Conservation (phyloP, 1,284 basidiomycete genomes). For the Pseudozyma hubeiensis region DNA sequence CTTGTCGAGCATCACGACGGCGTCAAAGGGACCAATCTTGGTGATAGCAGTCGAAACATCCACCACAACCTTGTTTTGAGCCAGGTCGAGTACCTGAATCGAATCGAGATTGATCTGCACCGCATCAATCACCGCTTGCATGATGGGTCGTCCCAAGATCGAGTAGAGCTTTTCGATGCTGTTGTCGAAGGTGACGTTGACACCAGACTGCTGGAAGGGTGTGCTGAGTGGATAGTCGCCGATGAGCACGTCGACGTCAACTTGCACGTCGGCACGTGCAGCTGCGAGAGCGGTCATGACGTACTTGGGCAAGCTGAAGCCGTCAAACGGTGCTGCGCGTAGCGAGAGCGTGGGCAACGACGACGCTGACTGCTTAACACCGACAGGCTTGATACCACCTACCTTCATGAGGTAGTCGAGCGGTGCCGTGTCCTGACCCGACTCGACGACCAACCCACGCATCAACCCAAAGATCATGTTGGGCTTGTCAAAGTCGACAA, state of each 20-base stretch:
- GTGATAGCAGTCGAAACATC: slow-evolving; percentile 76
- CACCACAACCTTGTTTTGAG: slow-evolving; percentile 75
- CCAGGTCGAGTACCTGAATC: slow-evolving; percentile 45
- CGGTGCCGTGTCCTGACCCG: slow-evolving; percentile 75
- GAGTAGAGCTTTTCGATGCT: slow-evolving; percentile 77
- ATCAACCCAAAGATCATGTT: slow-evolving; percentile 78
- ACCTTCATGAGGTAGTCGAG: slow-evolving; percentile 71
- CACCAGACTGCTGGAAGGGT: slow-evolving; percentile 74
- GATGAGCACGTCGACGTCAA: slow-evolving; percentile 75
- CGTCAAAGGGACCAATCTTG: slow-evolving; percentile 82
- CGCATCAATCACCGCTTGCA: slow-evolving; percentile 78
- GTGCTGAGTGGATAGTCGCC: slow-evolving; percentile 77
- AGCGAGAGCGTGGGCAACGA: slow-evolving; percentile 70
- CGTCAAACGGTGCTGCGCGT: slow-evolving; percentile 69
- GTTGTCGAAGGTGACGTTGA: slow-evolving; percentile 75
- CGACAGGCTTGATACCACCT: slow-evolving; percentile 7
- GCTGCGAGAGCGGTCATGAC: slow-evolving; percentile 77
- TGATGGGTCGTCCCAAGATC: slow-evolving; percentile 79
- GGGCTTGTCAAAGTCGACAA: slow-evolving; percentile 78
- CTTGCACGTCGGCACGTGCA: slow-evolving; percentile 75
- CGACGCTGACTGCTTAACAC: slow-evolving; percentile 7
- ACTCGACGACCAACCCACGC: slow-evolving; percentile 75
- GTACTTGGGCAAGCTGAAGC: slow-evolving; percentile 77
- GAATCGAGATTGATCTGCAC: slow-evolving; percentile 70
- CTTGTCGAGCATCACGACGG: slow-evolving; percentile 75